Percentiles rank a stretch among this genome's conserved stretches.
phyloP scores from a whole-genome alignment of 129 eudicot species.

The Flaveria brownii region DNA sequence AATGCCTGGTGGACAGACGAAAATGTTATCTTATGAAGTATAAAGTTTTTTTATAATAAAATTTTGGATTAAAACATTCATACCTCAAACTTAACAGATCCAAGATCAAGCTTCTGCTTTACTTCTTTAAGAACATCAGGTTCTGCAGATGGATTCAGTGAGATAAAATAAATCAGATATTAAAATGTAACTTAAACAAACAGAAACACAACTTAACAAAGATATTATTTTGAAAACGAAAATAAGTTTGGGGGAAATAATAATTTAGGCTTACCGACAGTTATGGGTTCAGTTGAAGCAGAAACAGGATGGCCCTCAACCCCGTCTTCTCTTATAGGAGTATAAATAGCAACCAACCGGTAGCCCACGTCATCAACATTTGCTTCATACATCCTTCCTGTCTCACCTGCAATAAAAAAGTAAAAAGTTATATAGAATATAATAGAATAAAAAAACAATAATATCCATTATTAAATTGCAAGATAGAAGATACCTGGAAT shows the following conservation, averaged over 20 bases:
- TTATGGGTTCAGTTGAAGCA: slow-evolving; percentile 87
- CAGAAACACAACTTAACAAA: not conserved
- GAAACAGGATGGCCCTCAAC: slow-evolving; percentile 89
- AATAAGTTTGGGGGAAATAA: not conserved
- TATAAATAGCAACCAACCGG: slow-evolving; percentile 90
- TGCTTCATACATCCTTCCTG: slow-evolving; percentile 99
- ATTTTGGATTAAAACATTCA: not conserved
- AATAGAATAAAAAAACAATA: not conserved
- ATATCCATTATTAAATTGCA: not conserved
- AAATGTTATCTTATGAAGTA: slow-evolving; percentile 3
- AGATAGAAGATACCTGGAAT: slow-evolving; percentile 70
- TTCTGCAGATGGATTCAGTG: slow-evolving; percentile 49
- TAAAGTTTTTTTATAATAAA: not conserved
- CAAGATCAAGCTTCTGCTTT: slow-evolving; percentile 90
- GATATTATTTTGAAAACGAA: not conserved
- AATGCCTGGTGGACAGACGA: slow-evolving; percentile 58
- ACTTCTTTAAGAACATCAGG: slow-evolving; percentile 97
- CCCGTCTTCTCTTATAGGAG: slow-evolving; percentile 96
- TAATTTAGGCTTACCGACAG: slow-evolving; percentile 63
- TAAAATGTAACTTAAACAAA: not conserved
- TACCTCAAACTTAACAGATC: slow-evolving; percentile 97
- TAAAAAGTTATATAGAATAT: not conserved
- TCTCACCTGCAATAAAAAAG: slow-evolving; percentile 65
- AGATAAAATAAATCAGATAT: not conserved
- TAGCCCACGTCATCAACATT: slow-evolving; percentile 99